Evolutionary conservation across 306 rosid species (phyloP), one percentile per base, ranked within the genome.

Genomic region (Aeschynomene evenia): DNA sequence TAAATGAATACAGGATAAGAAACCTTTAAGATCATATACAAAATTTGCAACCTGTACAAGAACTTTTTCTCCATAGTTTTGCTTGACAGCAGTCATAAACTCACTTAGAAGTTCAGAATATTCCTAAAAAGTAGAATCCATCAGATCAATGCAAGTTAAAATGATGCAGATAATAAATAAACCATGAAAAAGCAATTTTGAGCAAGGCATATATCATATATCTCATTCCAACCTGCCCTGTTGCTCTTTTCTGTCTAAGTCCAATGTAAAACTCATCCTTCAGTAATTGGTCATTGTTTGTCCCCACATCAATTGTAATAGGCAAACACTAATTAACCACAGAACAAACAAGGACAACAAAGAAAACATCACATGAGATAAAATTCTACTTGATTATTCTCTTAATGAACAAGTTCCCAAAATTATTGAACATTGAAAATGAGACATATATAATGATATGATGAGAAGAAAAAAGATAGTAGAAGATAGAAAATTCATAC

Each of bases 331-430:
- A 15, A 45, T 21, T 45, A 15, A n/a, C 20, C 51, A 45, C 19
- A 15, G 19, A 45, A 45, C 51, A 45, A 37, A 37, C 12, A 37
- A 37, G 11, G 43, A 37, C 43, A 10, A 37, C 13, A 37, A 37
- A 37, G 43, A 37, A 37, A 37, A 37, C 43, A 37, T 37, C 43
- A 37, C 13, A 10, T 11, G 14, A 37, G 4, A 37, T 37, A 37
- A 9, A 37, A 37, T 3, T 37, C 14, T 37, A 37, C 52, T 46
- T 16, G 5, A 83, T 71, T 82, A 87, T 85, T 80, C 56, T 10
- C 28, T 5, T 54, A 18, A 31, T 8, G 12, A 33, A 58, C 8
- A 58, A 34, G 46, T 10, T 50, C 5, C 20, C 15, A 60, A n/a
- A 36, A 49, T 18, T 58, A 29, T 31, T 12, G 26, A 40, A 22